These are phyloP conservation scores for Aspergillus sp. DNA, from an alignment of 2,329 filamentous ascomycete genomes.

Conservation along the genomic window DNA sequence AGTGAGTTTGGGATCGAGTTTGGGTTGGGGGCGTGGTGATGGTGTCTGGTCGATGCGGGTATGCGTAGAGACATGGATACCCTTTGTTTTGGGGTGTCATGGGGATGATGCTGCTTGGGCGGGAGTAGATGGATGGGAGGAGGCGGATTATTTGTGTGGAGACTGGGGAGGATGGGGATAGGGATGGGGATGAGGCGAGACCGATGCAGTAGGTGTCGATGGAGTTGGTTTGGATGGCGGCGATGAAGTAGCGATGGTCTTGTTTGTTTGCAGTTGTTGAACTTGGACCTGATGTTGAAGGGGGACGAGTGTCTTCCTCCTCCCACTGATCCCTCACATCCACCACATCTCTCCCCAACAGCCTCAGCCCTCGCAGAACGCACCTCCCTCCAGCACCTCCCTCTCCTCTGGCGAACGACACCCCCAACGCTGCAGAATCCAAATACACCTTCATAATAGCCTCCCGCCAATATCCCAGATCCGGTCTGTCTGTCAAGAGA, in stretches of 20 bases:
- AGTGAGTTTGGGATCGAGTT: not conserved
- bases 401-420: conserved; percentile 3
- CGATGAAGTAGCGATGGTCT: conserved; percentile 13
- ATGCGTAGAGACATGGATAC: not conserved
- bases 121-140: conserved; percentile 10
- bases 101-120: not conserved
- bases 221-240: conserved; percentile 13
- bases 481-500: not conserved
- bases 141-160: conserved; percentile 8
- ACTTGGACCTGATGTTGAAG: not conserved
- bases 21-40: not conserved
- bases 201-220: conserved; percentile 20
- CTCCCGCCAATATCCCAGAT: conserved; percentile 19
- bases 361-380: conserved; percentile 15
- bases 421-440: conserved; percentile 20
- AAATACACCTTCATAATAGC: conserved; percentile 19
- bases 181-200: conserved; percentile 3
- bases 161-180: not conserved
- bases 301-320: too few relatives aligned
- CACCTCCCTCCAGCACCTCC: conserved; percentile 7
- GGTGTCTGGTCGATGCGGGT: not conserved
- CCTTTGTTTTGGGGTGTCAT: not conserved
- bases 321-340: too few relatives aligned
- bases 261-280: not conserved
- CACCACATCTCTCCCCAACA: not conserved